These are phyloP conservation scores for Globisporangium abappressorium DNA, from an alignment of 352 stramenopile genomes.

Conservation along the genomic window DNA sequence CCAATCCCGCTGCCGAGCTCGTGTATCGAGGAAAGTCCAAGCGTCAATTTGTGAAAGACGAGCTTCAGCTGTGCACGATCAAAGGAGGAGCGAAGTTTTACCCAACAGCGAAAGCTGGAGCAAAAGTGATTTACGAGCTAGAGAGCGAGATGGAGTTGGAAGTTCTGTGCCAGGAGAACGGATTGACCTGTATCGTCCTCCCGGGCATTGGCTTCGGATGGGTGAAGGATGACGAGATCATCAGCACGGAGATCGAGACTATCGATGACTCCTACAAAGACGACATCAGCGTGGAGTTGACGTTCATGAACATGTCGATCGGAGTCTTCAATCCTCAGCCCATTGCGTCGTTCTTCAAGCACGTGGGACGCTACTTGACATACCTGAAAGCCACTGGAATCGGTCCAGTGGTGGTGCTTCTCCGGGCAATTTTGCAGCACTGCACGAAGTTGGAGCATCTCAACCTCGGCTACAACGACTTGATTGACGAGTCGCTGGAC, in stretches of 20 bases:
- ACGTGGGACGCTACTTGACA: neutral
- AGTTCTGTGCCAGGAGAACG: neutral
- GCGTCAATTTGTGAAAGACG: neutral
- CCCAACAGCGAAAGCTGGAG: neutral
- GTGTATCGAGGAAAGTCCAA: no score
- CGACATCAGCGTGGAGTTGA: neutral
- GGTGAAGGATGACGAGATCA: neutral
- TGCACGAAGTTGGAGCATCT: neutral
- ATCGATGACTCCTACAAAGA: neutral
- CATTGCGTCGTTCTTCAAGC: neutral
- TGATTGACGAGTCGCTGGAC: no score
- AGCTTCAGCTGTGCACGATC: neutral
- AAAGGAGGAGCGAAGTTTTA: slow-evolving; percentile 1
- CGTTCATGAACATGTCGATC: neutral
- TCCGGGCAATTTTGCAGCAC: no score
- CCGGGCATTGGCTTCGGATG: neutral
- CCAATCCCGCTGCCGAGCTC: no score
- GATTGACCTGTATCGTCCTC: neutral
- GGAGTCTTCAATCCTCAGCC: neutral
- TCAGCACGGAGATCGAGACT: neutral
- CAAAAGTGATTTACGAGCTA: neutral
- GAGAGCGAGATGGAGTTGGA: neutral
- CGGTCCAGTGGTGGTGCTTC: no score
- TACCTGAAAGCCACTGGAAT: neutral
- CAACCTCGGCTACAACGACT: no score